Evolutionary conservation across 106 monocot species (phyloP), one percentile per base, ranked within the genome.

Genomic region (Dioscorea dumetorum): DNA sequence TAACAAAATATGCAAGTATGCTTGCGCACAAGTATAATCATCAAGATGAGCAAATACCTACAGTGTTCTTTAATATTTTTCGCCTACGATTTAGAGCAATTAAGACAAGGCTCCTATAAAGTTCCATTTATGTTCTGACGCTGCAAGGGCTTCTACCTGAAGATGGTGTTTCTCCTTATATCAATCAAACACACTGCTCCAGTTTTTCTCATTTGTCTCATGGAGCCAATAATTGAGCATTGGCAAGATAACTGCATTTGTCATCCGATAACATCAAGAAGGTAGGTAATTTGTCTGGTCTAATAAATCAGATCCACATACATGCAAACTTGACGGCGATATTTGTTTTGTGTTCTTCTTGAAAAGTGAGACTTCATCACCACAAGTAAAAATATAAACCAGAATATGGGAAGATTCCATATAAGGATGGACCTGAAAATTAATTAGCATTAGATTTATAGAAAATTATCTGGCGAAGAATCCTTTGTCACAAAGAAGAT

Each of bases 261-360:
- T 34, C 91, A 72, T 68, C 92, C 82, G 17, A 97, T 86, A 48
- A 97, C 97, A 83, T 97, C 97, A 33, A 97, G 87, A 10, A 91
- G 97, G 68, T 97, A 97, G 32, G 97, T 92, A 18, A 97, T 72
- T 72, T 33, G 92, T 97, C 67, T 97, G 97, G n/a, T 92, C 86
- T 24, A 97, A 67, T 66, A 97, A 77, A 67, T 91, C 95, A 66
- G 95, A 88, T 51, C 95, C 95, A 74, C 91, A 97, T 50, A n/a
- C n/a, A n/a, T n/a, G 71, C 79, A 64, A 97, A 91, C 34, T 86
- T 86, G 21, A 82, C 77, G 33, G 62, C 58, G 50, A 91, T 66
- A 59, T 80, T 64, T 32, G 82, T 84, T 73, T 79, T 84, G 71
- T 83, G 76, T 52, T 97, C 80, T 68, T 88, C 83, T 35, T 84